These are phyloP conservation scores for Chloranthus sessilifolius DNA, from an alignment of 164 flowering plant species.

Conservation along the genomic window DNA sequence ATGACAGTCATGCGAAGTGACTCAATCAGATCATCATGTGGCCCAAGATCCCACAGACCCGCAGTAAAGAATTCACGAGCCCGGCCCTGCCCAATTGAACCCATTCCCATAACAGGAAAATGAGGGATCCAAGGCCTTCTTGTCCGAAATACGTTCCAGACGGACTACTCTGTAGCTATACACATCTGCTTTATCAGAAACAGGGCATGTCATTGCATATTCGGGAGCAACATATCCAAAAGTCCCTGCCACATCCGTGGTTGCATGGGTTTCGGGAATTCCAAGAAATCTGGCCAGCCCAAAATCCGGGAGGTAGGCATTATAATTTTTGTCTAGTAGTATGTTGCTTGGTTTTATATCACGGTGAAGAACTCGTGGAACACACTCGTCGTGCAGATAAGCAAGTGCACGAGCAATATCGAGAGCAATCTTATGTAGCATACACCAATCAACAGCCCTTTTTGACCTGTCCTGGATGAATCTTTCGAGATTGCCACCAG, in stretches of 20 bases:
- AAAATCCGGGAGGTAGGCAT: constrained; percentile 86
- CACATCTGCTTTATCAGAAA: constrained; percentile 92
- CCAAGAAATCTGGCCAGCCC: constrained; percentile 87
- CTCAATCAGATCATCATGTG: constrained; percentile 79
- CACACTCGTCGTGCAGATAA: constrained; percentile 83
- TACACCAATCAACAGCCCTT: constrained; percentile 74
- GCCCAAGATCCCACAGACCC: constrained; percentile 86
- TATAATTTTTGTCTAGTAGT: constrained; percentile 72
- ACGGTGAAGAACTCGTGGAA: constrained; percentile 89
- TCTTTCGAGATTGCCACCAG: constrained; percentile 84
- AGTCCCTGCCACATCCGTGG: constrained; percentile 93
- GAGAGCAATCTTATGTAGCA: constrained; percentile 79
- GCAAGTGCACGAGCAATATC: constrained; percentile 88
- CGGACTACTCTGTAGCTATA: constrained; percentile 91
- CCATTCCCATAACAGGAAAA: constrained; percentile 84
- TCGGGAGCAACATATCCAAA: constrained; percentile 96
- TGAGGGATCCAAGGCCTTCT: constrained; percentile 90
- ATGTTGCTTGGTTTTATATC: constrained; percentile 96
- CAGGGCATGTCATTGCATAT: constrained; percentile 93
- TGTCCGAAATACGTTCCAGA: constrained; percentile 80
- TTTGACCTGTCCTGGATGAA: constrained; percentile 78
- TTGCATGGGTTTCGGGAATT: constrained; percentile 93
- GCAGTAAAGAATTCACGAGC: constrained; percentile 81
- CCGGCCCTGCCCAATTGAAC: constrained; percentile 79
- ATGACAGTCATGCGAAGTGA: constrained; percentile 76